Percentiles rank a stretch among this genome's conserved stretches.
These are phyloP conservation scores for Pisolithus sp. DNA, from an alignment of 768 basidiomycete species.

Conservation along the genomic window DNA sequence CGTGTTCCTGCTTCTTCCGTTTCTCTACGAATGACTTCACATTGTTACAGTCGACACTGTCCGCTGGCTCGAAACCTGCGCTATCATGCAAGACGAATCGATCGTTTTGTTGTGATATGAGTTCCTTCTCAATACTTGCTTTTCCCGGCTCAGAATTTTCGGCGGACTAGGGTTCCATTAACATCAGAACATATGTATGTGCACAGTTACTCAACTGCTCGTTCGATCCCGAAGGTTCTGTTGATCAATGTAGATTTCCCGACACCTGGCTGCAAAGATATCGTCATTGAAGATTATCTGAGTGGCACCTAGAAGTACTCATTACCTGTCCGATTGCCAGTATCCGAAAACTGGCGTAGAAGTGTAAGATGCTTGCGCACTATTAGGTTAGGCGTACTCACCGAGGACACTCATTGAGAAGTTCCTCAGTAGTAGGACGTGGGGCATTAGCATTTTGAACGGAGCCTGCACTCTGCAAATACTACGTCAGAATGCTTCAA, in stretches of 20 bases:
- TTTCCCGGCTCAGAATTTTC: conserved; percentile 3
- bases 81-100: conserved; percentile 14
- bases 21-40: conserved; percentile 8
- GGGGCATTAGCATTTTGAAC: background rate
- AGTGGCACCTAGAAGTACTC: background rate
- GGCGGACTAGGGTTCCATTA: background rate
- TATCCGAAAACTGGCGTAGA: conserved; percentile 1
- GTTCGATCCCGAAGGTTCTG: background rate
- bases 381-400: background rate
- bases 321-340: conserved; percentile 5
- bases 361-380: background rate
- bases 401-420: conserved; percentile 1
- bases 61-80: conserved; percentile 11
- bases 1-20: background rate
- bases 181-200: background rate
- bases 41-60: background rate
- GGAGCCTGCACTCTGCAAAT: too few relatives aligned
- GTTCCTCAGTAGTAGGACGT: background rate
- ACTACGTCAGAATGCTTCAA: too few relatives aligned
- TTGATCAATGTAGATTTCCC: conserved; percentile 5
- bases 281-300: background rate
- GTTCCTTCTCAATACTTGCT: conserved; percentile 7
- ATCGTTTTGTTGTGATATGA: conserved; percentile 7
- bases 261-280: background rate
- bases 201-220: background rate